phyloP scores from a whole-genome alignment of 441 rosid species.

The Pelargonium citronellum region DNA sequence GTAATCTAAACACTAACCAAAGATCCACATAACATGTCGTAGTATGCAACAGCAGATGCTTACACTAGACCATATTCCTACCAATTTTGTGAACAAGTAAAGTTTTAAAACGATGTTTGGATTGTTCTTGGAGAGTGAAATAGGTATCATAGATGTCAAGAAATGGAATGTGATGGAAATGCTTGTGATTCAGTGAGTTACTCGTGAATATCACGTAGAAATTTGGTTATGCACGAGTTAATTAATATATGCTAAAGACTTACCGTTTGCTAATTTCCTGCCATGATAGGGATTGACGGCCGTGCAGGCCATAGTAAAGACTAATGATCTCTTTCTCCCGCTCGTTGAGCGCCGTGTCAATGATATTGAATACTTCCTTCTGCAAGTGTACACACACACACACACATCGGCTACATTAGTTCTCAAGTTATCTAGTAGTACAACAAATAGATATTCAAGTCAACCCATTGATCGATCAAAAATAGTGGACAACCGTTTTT shows the following conservation, averaged over 20 bases:
- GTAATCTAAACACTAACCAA: no score
- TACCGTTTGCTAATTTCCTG: conserved; percentile 95
- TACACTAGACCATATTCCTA: no score
- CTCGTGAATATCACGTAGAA: neutral
- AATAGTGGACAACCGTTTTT: no score
- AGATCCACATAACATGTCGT: no score
- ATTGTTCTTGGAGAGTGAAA: no score
- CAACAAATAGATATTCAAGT: neutral
- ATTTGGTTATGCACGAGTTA: neutral
- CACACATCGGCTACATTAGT: neutral
- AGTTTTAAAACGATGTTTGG: no score
- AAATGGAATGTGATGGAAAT: no score
- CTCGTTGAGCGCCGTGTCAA: conserved; percentile 45
- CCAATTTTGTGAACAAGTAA: no score
- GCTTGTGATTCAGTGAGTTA: no score
- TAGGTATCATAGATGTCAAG: no score
- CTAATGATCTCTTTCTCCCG: conserved; percentile 81
- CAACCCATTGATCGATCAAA: no score
- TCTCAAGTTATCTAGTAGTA: neutral
- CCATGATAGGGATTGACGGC: conserved; percentile 76
- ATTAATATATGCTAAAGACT: conserved; percentile 17
- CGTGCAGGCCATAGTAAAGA: conserved; percentile 65
- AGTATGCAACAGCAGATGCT: no score
- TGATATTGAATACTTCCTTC: conserved; percentile 81
- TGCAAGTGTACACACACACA: conserved; percentile 27